These are phyloP conservation scores for Nepenthes mirabilis DNA, from an alignment of 148 eudicot genomes.

Conservation along the genomic window DNA sequence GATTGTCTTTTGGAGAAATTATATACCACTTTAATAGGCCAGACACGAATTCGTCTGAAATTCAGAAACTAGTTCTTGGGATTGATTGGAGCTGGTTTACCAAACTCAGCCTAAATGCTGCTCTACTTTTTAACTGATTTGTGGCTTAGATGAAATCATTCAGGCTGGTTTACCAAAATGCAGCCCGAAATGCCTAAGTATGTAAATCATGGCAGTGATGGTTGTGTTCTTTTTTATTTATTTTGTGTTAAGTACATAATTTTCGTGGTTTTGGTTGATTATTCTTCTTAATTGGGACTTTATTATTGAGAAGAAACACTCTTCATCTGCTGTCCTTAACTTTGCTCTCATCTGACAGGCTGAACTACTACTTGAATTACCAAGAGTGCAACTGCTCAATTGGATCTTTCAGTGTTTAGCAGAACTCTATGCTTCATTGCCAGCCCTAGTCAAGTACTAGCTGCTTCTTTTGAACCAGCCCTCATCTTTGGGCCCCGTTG, in stretches of 20 bases:
- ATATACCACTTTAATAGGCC: too few relatives aligned
- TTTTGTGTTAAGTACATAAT: neutral
- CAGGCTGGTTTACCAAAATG: too few relatives aligned
- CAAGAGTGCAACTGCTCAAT: conserved; percentile 76
- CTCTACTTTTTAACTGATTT: too few relatives aligned
- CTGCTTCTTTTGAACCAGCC: neutral
- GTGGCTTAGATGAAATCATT: too few relatives aligned
- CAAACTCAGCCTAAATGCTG: too few relatives aligned
- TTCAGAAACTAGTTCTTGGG: too few relatives aligned
- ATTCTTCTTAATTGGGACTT: neutral
- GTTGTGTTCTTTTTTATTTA: too few relatives aligned
- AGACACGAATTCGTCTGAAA: too few relatives aligned
- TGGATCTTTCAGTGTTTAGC: conserved; percentile 90
- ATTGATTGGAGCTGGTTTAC: too few relatives aligned
- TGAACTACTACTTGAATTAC: conserved; percentile 75
- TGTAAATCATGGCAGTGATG: too few relatives aligned
- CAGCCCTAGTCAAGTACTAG: conserved; percentile 66
- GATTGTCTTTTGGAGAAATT: too few relatives aligned
- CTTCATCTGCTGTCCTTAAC: neutral
- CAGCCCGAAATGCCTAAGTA: too few relatives aligned
- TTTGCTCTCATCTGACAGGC: conserved; percentile 35
- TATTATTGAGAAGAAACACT: neutral
- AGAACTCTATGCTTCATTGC: conserved; percentile 74
- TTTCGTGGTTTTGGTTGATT: neutral
- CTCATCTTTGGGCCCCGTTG: neutral